A percentile compares a stretch with the other conserved stretches of the same genome.
phyloP scores from a whole-genome alignment of 805 yeast species.

The Candida boleticola region DNA sequence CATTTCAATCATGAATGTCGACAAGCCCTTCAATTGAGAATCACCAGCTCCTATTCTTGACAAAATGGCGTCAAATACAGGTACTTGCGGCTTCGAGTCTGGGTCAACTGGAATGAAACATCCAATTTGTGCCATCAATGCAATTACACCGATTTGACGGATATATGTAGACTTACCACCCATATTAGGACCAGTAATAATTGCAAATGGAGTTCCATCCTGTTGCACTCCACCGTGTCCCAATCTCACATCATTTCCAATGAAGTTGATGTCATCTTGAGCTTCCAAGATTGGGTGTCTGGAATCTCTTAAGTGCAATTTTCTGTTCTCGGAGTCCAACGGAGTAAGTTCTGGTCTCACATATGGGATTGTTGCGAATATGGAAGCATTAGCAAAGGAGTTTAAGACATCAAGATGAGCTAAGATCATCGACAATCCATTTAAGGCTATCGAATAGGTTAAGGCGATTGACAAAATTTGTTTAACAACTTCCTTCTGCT shows the following conservation, averaged over 20 bases:
- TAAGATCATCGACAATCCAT: conserved; percentile 59
- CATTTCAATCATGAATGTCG: conserved; percentile 93
- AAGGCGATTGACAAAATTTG: conserved; percentile 80
- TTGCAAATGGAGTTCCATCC: conserved; percentile 62
- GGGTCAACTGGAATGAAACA: conserved; percentile 78
- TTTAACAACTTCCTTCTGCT: conserved; percentile 74
- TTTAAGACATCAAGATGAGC: conserved; percentile 81
- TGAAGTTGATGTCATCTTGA: conserved; percentile 87
- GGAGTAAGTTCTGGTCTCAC: conserved; percentile 70
- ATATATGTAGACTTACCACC: conserved; percentile 96
- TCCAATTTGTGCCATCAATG: conserved; percentile 86
- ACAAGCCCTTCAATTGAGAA: conserved; percentile 93
- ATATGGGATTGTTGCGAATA: conserved; percentile 76
- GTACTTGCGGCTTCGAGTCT: conserved; percentile 56
- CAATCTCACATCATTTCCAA: conserved; percentile 83
- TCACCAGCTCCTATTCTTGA: conserved; percentile 99
- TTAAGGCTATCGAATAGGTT: conserved; percentile 78
- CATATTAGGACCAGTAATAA: conserved; percentile 96
- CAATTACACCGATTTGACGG: conserved; percentile 83
- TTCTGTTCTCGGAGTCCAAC: conserved; percentile 39
- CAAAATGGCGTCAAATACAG: conserved; percentile 84
- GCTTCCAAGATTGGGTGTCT: conserved; percentile 94
- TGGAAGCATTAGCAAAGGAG: conserved; percentile 81
- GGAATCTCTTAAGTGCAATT: conserved; percentile 62
- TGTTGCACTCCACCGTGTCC: conserved; percentile 25